Evolutionary conservation across 768 basidiomycete genomes (phyloP), one percentile per base, ranked within the genome.

Genomic region (Multifurca ochricompacta): DNA sequence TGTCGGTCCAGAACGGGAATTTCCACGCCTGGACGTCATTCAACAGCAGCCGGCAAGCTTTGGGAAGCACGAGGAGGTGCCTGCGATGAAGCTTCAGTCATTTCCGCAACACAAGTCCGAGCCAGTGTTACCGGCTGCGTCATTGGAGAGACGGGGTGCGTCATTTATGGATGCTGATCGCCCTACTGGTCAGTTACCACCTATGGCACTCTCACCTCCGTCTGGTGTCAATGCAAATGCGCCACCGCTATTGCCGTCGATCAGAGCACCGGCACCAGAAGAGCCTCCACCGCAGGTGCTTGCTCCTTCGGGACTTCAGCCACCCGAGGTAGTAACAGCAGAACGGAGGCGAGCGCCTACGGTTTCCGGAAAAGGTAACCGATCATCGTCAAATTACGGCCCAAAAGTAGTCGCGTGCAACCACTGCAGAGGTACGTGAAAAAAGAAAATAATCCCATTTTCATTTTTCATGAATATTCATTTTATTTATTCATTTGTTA

Each of bases 391-490:
- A 32, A 82, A 75, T 54, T 85, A 85, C 47, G 88, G 88, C 10
- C 86, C 87, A 42, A 91, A 91, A 65, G 85, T 90, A 11, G 87
- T 91, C 21, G 89, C 89, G 14, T 91, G 89, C 70, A 89, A 91
- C 69, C 88, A 88, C 66, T 91, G 89, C 69, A 79, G 89, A 74
- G 87, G 89, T 90, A 64, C 52, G 81, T 72, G 48, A 51, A 19
- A 1, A 19, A 16, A 4, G 19, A 47, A 16, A 16, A n/a, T n/a
- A n/a, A n/a, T n/a, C n/a, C n/a, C n/a, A n/a, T n/a, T n/a, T n/a
- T n/a, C n/a, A n/a, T n/a, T n/a, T n/a, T n/a, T n/a, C n/a, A n/a
- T n/a, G n/a, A n/a, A n/a, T n/a, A n/a, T n/a, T n/a, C n/a, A n/a
- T n/a, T n/a, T n/a, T n/a, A n/a, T n/a, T n/a, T n/a, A n/a, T n/a